phyloP scores from a whole-genome alignment of 148 eudicot species.

The Diospyros lotus region DNA sequence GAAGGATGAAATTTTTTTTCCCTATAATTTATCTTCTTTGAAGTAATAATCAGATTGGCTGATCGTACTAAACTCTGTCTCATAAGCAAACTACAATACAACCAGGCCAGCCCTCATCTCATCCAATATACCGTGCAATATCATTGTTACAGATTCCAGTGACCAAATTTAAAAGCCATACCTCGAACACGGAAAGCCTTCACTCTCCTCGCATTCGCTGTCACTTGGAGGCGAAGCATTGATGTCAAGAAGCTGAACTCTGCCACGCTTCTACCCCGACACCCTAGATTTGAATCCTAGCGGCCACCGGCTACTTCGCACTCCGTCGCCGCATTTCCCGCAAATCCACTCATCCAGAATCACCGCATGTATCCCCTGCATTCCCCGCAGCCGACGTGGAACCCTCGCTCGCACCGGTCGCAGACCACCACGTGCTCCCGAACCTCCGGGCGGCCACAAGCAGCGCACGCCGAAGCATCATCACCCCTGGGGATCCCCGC shows the following conservation, averaged over 20 bases:
- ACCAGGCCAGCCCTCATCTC: no score
- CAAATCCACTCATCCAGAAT: conserved; percentile 50
- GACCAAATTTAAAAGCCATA: conserved; percentile 13
- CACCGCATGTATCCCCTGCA: conserved; percentile 15
- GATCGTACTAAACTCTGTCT: not conserved
- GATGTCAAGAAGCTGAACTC: conserved; percentile 26
- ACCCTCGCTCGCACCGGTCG: conserved; percentile 61
- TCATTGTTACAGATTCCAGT: not conserved
- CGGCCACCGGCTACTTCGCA: conserved; percentile 37
- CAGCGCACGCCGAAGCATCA: conserved; percentile 15
- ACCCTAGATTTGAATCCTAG: conserved; percentile 27
- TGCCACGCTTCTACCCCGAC: conserved; percentile 9
- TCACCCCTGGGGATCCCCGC: conserved; percentile 37
- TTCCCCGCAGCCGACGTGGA: conserved; percentile 37
- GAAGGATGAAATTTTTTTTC: not conserved
- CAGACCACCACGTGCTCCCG: conserved; percentile 28
- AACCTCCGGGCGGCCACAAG: conserved; percentile 13
- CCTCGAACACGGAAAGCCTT: conserved; percentile 16
- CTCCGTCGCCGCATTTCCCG: conserved; percentile 22
- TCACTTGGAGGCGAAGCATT: conserved; percentile 44
- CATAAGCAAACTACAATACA: no score
- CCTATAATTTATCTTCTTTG: not conserved
- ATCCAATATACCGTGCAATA: not conserved
- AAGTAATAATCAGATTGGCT: not conserved
- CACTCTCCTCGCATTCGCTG: conserved; percentile 23